Evolutionary conservation across 1,284 basidiomycete genomes (phyloP).

Genomic region (Porodaedalea pini): DNA sequence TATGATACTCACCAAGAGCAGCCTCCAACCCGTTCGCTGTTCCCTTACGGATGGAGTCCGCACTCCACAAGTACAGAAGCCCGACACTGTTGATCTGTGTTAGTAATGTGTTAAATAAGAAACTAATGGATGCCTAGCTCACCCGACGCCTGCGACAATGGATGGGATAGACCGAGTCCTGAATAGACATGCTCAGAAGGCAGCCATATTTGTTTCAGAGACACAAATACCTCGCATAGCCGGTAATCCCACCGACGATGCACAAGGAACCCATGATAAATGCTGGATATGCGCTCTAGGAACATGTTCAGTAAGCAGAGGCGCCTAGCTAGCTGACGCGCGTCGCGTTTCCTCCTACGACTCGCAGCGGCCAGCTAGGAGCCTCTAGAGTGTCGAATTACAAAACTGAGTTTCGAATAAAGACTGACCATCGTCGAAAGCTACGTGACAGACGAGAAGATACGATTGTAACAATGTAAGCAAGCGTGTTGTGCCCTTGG

Average conservation of each 20-base stretch:
- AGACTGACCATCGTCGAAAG: not conserved
- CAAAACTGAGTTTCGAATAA: too few relatives aligned
- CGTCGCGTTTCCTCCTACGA: too few relatives aligned
- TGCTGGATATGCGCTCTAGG: constrained; percentile 77
- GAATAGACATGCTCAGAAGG: not conserved
- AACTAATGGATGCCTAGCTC: constrained; percentile 23
- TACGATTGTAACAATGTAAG: not conserved
- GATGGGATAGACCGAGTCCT: constrained; percentile 73
- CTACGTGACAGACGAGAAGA: not conserved
- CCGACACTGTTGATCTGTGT: constrained; percentile 53
- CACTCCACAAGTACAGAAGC: constrained; percentile 71
- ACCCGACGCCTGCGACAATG: constrained; percentile 77
- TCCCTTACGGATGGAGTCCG: constrained; percentile 69
- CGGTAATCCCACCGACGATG: constrained; percentile 71
- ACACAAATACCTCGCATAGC: constrained; percentile 58
- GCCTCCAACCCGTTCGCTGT: constrained; percentile 69
- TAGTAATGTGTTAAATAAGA: not conserved
- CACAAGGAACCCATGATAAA: constrained; percentile 77
- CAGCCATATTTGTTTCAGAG: not conserved
- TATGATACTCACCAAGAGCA: constrained; percentile 58
- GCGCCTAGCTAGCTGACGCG: too few relatives aligned
- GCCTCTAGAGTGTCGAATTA: too few relatives aligned
- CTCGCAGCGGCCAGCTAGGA: too few relatives aligned
- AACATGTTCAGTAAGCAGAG: not conserved
- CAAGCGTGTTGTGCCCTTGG: not conserved